phyloP scores from a whole-genome alignment of 768 basidiomycete species.

The Lanmaoa pseudosensibilis region DNA sequence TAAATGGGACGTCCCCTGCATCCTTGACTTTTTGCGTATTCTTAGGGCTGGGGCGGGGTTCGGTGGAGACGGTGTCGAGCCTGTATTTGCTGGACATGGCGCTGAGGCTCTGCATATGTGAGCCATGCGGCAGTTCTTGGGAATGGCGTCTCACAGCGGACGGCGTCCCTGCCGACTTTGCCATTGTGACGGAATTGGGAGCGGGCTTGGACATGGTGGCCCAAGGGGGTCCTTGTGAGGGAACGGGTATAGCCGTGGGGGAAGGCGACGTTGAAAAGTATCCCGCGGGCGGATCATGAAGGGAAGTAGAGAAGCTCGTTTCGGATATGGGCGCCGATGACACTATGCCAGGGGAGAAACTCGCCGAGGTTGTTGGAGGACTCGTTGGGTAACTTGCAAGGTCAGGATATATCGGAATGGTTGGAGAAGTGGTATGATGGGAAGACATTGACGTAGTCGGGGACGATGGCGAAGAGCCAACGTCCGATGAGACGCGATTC shows the following conservation, averaged over 20 bases:
- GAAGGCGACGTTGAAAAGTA: slow-evolving; percentile 16
- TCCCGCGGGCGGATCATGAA: slow-evolving; percentile 14
- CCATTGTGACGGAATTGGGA: too few relatives aligned
- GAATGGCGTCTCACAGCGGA: slow-evolving; percentile 17
- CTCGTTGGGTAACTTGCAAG: slow-evolving; percentile 16
- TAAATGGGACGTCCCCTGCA: slow-evolving; percentile 33
- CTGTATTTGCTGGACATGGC: slow-evolving; percentile 29
- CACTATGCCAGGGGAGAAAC: slow-evolving; percentile 9
- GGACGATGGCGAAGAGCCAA: slow-evolving; percentile 26
- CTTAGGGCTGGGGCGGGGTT: slow-evolving; percentile 14
- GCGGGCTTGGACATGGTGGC: too few relatives aligned
- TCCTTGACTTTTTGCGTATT: slow-evolving; percentile 26
- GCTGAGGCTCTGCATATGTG: slow-evolving; percentile 21
- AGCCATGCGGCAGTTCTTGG: slow-evolving; percentile 21
- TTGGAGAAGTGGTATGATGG: slow-evolving; percentile 22
- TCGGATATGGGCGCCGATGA: slow-evolving; percentile 16
- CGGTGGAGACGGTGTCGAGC: slow-evolving; percentile 15
- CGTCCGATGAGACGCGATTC: slow-evolving; percentile 18
- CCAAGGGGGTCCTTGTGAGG: slow-evolving; percentile 21
- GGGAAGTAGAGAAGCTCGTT: slow-evolving; percentile 8
- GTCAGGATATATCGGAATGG: slow-evolving; percentile 23
- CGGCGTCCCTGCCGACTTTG: slow-evolving; percentile 7
- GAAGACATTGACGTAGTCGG: slow-evolving; percentile 24
- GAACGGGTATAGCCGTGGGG: slow-evolving; percentile 6
- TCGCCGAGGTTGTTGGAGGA: slow-evolving; percentile 6